Percentiles rank a stretch among this genome's conserved stretches.
Evolutionary conservation across 2,329 filamentous ascomycete species (phyloP).

Genomic region (Neofusicoccum parvum): DNA sequence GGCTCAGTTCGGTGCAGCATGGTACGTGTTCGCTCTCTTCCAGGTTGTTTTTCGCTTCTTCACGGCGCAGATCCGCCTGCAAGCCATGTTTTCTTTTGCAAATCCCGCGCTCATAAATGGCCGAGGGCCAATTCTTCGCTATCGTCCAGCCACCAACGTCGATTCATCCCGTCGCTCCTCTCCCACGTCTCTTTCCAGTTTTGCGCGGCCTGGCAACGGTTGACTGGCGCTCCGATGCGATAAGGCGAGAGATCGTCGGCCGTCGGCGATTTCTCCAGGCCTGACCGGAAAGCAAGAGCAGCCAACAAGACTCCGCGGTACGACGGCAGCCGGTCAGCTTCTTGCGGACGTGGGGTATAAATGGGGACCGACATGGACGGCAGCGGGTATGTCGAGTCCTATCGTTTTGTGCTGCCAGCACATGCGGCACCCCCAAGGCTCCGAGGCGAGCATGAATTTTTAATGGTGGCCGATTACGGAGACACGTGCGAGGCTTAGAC

Average conservation of each 20-base stretch:
- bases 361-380: not conserved
- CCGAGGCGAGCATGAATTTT: not conserved
- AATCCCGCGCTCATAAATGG: not conserved
- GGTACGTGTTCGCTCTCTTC: not conserved
- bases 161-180: not conserved
- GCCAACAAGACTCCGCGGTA: not conserved
- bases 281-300: not conserved
- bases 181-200: not conserved
- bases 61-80: constrained; percentile 3
- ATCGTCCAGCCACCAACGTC: not conserved
- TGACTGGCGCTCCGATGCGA: not conserved
- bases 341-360: not conserved
- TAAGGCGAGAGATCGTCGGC: not conserved
- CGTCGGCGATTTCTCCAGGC: constrained; percentile 2
- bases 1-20: not conserved
- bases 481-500: not conserved
- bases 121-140: not conserved
- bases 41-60: not conserved
- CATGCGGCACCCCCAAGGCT: not conserved
- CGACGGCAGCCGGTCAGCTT: not conserved
- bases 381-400: too few species aligned
- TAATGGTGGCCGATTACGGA: constrained; percentile 8
- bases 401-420: too few species aligned
- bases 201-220: not conserved
- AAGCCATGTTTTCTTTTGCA: not conserved